Conservation (phyloP, 257 asterid genomes). For the Solanum piurae region DNA sequence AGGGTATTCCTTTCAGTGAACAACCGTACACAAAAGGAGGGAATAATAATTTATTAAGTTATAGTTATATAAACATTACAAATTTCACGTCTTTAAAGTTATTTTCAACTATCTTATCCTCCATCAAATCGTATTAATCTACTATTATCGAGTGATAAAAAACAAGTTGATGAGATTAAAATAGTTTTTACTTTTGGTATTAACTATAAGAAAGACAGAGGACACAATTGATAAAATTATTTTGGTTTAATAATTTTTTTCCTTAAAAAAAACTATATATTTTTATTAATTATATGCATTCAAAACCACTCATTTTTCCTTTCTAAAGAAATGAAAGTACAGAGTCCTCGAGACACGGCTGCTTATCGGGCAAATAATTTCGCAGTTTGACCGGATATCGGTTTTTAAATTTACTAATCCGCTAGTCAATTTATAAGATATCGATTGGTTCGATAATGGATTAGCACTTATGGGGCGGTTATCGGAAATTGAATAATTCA, state of each 20-base stretch:
- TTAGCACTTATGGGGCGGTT: fast-evolving
- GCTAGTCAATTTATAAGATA: too few relatives aligned
- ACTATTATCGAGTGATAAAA: background rate
- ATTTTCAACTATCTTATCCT: background rate
- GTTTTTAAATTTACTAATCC: too few relatives aligned
- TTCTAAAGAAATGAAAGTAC: background rate
- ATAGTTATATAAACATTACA: background rate
- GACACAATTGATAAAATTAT: background rate
- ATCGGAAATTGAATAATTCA: too few relatives aligned
- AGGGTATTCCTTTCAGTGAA: background rate
- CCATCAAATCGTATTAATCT: background rate
- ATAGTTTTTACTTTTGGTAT: background rate
- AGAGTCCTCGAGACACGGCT: background rate
- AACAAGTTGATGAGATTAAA: background rate
- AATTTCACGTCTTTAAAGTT: background rate
- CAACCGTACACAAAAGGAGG: background rate
- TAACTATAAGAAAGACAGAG: background rate
- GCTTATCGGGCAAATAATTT: too few relatives aligned
- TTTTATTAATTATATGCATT: background rate
- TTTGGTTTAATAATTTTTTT: background rate
- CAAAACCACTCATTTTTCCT: background rate
- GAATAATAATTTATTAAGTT: background rate
- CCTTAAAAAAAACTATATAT: background rate
- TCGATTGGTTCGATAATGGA: background rate
- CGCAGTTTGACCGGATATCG: too few relatives aligned